Evolutionary conservation across 129 eudicot genomes (phyloP).

Genomic region (Artemisia argyi): DNA sequence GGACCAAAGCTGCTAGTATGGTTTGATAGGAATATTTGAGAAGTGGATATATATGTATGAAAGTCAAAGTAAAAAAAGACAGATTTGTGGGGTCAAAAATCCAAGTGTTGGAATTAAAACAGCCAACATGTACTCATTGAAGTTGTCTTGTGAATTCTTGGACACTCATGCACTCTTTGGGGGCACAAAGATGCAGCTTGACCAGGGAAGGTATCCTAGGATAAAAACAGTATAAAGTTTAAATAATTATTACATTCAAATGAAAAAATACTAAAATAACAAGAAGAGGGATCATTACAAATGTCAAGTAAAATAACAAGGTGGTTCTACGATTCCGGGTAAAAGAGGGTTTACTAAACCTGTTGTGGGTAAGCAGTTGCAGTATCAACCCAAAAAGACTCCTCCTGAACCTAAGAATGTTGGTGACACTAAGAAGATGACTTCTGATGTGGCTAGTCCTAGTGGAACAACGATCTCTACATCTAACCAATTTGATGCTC

Average conservation of each 20-base stretch:
- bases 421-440: too few species aligned
- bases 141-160: slow-evolving; percentile 38
- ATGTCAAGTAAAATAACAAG: background rate
- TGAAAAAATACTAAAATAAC: background rate
- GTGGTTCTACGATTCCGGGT: too few species aligned
- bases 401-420: too few species aligned
- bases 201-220: slow-evolving; percentile 48
- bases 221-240: slow-evolving; percentile 19
- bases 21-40: slow-evolving; percentile 22
- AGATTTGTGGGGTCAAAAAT: slow-evolving; percentile 36
- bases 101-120: slow-evolving; percentile 22
- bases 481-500: too few species aligned
- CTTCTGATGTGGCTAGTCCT: too few species aligned
- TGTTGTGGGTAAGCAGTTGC: too few species aligned
- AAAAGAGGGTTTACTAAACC: too few species aligned
- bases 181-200: slow-evolving; percentile 36
- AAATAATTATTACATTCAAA: background rate
- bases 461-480: too few species aligned
- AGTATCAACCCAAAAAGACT: too few species aligned
- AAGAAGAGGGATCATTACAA: slow-evolving; percentile 18
- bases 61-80: slow-evolving; percentile 5
- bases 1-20: slow-evolving; percentile 17
- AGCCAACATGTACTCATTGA: slow-evolving; percentile 40
- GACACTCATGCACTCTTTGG: slow-evolving; percentile 44
- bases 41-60: slow-evolving; percentile 19